Evolutionary conservation across 805 yeast species (phyloP), one percentile per base, ranked within the genome.

Genomic region (Pichia eremophila): DNA sequence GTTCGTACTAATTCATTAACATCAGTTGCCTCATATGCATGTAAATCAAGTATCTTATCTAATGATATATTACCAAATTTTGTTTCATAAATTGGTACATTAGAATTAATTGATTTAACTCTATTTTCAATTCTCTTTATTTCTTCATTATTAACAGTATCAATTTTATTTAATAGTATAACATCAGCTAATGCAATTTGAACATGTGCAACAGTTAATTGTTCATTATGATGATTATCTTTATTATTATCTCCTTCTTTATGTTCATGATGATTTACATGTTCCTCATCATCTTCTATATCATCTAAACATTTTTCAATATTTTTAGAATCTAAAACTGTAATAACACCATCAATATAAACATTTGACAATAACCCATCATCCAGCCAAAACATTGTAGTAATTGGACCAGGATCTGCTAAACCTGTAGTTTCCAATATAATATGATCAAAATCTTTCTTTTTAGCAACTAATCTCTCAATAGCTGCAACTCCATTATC

Each of bases 361-460:
- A 93, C 88, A 54, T 81, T 82, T 5, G 95, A 81, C 15, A 82
- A 74, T 49, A 93, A 70, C 0, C 90, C 97, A 25, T 86, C 91
- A 62, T 93, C 99, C 31, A 90, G 73, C 99, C 99, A 93, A 65
- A 93, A 93, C 96, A 91, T 91, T 53, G 81, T 78, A 5, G 97
- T 96, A 28, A 93, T 88, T 0, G 98, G 98, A 0, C 90, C 97
- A 0, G 99, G 99, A 60, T 93, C 98, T 0, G 99, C 99, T 15
- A 93, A 74, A 0, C 99, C 99, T 0, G 96, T 88, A 0, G 99
- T 93, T 61, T 93, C 99, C 46, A 93, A 68, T 25, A 93, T 63
- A n/a, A 93, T 89, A 60, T 91, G 85, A 64, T 93, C 99, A 45
- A 91, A 89, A 1, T 60, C 66, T 45, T 75, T 74, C 32, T 78